Evolutionary conservation across 202 grass and related monocot species (phyloP), one percentile per base, ranked within the genome.

Genomic region (Setaria viridis): DNA sequence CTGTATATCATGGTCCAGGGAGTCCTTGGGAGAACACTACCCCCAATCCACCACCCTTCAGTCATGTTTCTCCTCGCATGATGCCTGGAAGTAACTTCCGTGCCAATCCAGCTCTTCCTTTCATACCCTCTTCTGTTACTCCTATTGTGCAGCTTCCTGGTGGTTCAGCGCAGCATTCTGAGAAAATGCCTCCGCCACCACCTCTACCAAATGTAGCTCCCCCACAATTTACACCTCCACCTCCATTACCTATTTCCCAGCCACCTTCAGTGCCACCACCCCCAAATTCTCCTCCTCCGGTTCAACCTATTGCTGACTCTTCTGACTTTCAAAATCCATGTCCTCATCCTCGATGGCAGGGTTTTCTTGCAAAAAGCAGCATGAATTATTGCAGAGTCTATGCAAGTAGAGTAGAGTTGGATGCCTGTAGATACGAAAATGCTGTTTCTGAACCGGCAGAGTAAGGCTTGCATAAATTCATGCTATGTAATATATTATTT

Each of bases 311-410:
- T 81, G 64, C 67, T 77, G 90, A 91, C 72, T 58, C 66, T 58
- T 88, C 80, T 43, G 77, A 88, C 55, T 80, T 34, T 41, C 79
- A 89, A 87, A 87, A 78, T 67, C 37, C 74, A 85, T 47, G 11
- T 43, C 59, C 60, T 81, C 83, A 76, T 67, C 84, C 89, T 80
- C 88, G 62, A 67, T 98, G 95, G 95, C 88, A 93, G 87, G 93
- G 95, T 8, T 62, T 84, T 77, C 92, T 98, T 84, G 89, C 93
- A 92, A 98, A 98, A 98, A 98, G 95, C 57, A 86, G 89, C 21
- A 62, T 98, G 87, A 90, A 89, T 79, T 98, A 95, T 69, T 98
- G 95, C 78, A 89, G 71, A 80, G 81, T 95, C 55, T 98, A 92
- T 89, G 95, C 95, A 78, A 88, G 85, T 82, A 94, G 88, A 92